These are phyloP conservation scores for Tulasnella sp. DNA, from an alignment of 768 basidiomycete genomes.

Conservation along the genomic window DNA sequence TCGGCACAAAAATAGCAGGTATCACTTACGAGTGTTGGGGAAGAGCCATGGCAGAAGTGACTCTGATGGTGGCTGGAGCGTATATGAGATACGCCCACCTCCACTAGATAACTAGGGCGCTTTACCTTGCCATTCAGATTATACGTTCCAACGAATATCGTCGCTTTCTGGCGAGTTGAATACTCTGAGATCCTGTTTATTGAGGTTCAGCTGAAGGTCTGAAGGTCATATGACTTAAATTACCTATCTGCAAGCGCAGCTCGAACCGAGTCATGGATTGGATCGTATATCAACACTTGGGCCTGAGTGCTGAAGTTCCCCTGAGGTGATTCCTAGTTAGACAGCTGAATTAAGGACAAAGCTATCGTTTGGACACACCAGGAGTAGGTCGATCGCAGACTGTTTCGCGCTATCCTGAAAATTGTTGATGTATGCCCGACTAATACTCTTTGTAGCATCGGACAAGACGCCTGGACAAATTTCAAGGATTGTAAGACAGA, in stretches of 20 bases:
- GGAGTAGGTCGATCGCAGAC: conserved; percentile 85
- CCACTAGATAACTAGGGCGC: not conserved
- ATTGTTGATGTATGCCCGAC: conserved; percentile 94
- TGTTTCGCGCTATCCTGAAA: conserved; percentile 96
- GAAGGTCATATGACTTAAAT: not conserved
- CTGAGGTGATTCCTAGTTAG: conserved; percentile 43
- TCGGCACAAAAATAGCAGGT: not conserved
- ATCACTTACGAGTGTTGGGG: conserved; percentile 60
- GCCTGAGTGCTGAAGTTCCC: conserved; percentile 85
- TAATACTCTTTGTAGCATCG: conserved; percentile 93
- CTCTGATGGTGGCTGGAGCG: conserved; percentile 59
- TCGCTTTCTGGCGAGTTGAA: conserved; percentile 60
- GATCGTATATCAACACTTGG: conserved; percentile 86
- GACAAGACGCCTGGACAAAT: conserved; percentile 61
- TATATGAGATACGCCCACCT: not conserved
- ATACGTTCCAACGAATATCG: conserved; percentile 86
- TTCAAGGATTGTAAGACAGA: too few species aligned
- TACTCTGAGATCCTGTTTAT: conserved; percentile 62
- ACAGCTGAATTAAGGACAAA: not conserved
- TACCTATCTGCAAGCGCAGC: conserved; percentile 60
- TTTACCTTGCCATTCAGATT: conserved; percentile 85
- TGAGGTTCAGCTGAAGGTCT: not conserved
- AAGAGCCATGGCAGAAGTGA: conserved; percentile 85
- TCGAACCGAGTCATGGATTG: conserved; percentile 81
- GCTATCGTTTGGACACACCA: too few species aligned